phyloP scores from a whole-genome alignment of 306 rosid genomes.

The Sicyos baderoa region DNA sequence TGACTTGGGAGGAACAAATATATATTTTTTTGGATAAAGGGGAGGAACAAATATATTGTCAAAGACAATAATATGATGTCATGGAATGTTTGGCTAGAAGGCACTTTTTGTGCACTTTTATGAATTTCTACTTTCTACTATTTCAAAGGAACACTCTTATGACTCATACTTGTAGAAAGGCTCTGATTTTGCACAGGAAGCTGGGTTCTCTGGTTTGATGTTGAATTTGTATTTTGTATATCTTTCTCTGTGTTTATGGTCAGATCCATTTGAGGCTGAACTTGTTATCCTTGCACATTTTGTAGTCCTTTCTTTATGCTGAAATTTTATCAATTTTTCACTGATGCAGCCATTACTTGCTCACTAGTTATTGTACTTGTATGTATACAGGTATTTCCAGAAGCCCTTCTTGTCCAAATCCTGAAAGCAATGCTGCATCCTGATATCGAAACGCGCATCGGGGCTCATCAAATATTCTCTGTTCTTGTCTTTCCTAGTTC shows the following conservation, averaged over 20 bases:
- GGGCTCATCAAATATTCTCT: constrained; percentile 88
- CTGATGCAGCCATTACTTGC: background rate
- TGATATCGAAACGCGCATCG: constrained; percentile 71
- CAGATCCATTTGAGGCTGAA: background rate
- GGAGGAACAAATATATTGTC: background rate
- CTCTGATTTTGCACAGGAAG: no score
- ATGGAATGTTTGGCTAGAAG: background rate
- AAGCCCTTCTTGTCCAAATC: constrained; percentile 78
- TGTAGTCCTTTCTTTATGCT: background rate
- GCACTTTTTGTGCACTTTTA: background rate
- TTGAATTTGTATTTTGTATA: no score
- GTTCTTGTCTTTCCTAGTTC: constrained; percentile 67
- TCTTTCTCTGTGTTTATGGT: no score
- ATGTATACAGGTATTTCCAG: constrained; percentile 66
- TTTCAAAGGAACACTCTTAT: background rate
- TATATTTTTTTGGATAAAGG: no score
- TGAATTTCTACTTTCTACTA: background rate
- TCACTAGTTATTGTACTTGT: constrained; percentile 6
- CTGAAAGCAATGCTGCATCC: constrained; percentile 80
- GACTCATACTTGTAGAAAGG: no score
- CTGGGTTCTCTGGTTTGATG: no score
- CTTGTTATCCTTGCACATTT: constrained; percentile 6
- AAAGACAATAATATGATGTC: background rate
- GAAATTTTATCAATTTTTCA: background rate
- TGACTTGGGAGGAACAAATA: background rate